These are phyloP conservation scores for Nicotiana tabacum DNA, from an alignment of 257 asterid species.

Conservation along the genomic window DNA sequence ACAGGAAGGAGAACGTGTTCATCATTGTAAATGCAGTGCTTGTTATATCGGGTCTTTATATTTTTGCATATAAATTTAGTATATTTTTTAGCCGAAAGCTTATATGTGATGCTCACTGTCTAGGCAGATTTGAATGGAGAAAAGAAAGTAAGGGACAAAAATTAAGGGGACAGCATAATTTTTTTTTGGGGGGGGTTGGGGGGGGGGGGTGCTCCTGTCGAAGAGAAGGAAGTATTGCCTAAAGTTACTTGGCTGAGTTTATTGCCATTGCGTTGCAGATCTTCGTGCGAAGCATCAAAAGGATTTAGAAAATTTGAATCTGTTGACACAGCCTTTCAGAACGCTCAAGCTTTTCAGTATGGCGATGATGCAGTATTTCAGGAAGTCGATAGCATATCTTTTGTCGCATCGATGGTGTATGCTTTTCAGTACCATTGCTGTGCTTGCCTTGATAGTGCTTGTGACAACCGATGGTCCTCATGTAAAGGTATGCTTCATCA, in stretches of 20 bases:
- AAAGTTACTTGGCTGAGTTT: constrained; percentile 2
- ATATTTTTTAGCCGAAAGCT: background rate
- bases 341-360: constrained; percentile 57
- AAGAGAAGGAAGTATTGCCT: background rate
- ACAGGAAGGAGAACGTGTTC: background rate
- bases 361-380: constrained; percentile 49
- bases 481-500: constrained; percentile 47
- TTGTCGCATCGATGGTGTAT: constrained; percentile 57
- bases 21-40: too few relatives aligned
- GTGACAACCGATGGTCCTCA: constrained; percentile 59
- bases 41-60: too few relatives aligned
- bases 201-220: background rate
- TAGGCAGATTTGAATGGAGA: background rate
- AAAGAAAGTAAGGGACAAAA: background rate
- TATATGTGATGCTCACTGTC: background rate
- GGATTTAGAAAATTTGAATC: constrained; percentile 60
- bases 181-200: background rate
- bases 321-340: constrained; percentile 61
- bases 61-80: background rate
- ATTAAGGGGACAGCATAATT: background rate
- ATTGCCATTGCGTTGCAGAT: constrained; percentile 40
- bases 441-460: constrained; percentile 31
- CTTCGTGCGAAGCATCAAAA: constrained; percentile 49
- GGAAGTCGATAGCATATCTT: constrained; percentile 48
- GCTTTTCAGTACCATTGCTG: constrained; percentile 29